A percentile compares a stretch with the other conserved stretches of the same genome.
These are phyloP conservation scores for Raphidocelis subcapitata DNA, from an alignment of 139 green algal genomes.

Conservation along the genomic window DNA sequence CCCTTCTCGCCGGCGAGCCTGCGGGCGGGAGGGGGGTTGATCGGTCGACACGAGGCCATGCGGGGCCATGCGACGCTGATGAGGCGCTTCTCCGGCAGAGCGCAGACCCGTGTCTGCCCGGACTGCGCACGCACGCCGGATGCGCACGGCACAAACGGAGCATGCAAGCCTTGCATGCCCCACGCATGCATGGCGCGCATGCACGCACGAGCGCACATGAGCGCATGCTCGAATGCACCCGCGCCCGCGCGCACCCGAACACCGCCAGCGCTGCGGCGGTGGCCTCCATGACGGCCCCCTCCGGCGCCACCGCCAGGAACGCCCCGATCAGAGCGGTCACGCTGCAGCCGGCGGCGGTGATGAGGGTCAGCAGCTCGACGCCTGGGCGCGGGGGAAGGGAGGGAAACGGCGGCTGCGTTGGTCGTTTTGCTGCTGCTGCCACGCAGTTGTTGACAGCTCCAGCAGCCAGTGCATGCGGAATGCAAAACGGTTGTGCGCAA, in stretches of 20 bases:
- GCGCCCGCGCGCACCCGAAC: conserved; percentile 58
- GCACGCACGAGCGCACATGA: neutral
- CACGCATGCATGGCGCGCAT: too few species aligned
- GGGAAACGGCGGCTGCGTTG: too few species aligned
- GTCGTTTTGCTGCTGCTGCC: too few species aligned
- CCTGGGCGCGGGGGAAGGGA: too few species aligned
- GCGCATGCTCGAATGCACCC: neutral
- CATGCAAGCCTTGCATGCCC: neutral
- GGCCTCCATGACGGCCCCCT: conserved; percentile 38
- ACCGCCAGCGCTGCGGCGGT: conserved; percentile 64
- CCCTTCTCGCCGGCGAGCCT: conserved; percentile 37
- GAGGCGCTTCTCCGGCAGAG: neutral
- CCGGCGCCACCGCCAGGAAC: conserved; percentile 49
- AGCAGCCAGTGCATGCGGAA: too few species aligned
- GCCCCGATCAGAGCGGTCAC: conserved; percentile 79
- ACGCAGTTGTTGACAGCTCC: too few species aligned
- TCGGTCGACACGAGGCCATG: too few species aligned
- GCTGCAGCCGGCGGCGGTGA: conserved; percentile 78
- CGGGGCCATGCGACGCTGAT: neutral
- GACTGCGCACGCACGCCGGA: neutral
- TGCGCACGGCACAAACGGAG: neutral
- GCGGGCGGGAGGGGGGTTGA: neutral
- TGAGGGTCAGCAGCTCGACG: conserved; percentile 57
- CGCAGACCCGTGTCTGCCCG: neutral
- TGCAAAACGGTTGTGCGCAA: too few species aligned